These are phyloP conservation scores for Claviceps purpurea DNA, from an alignment of 2,329 filamentous ascomycete species.

Conservation along the genomic window DNA sequence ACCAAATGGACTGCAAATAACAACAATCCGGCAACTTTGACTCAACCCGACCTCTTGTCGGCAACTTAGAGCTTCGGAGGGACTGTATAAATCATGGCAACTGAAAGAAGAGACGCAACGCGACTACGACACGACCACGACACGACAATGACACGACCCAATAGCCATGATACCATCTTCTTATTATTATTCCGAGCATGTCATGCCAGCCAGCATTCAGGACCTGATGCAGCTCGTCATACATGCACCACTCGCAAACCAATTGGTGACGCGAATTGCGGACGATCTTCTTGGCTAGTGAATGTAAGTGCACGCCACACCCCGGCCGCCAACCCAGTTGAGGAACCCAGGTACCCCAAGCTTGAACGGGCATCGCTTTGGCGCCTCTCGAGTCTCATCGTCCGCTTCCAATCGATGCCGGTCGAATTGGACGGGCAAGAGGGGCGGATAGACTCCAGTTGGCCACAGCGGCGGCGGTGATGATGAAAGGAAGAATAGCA, in stretches of 20 bases:
- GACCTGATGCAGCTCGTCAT: background rate
- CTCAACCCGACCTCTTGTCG: too few relatives aligned
- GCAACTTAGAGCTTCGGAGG: too few relatives aligned
- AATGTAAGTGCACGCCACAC: background rate
- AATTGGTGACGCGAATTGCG: background rate
- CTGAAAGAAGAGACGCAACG: background rate
- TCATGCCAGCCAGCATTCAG: background rate
- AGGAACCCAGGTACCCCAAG: slow-evolving; percentile 1
- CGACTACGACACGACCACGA: background rate
- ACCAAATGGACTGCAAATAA: too few relatives aligned
- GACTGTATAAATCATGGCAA: too few relatives aligned
- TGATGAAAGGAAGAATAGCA: background rate
- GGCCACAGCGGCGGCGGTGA: background rate
- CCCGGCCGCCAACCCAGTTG: background rate
- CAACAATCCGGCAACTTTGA: too few relatives aligned
- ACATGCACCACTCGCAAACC: background rate
- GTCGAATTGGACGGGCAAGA: background rate
- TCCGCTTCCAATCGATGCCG: background rate
- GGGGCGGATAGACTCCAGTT: background rate
- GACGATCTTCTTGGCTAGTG: background rate
- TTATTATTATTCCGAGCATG: background rate
- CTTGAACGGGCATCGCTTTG: slow-evolving; percentile 1
- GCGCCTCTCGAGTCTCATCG: background rate
- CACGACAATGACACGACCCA: background rate
- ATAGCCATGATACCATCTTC: background rate